phyloP scores from a whole-genome alignment of 2,329 filamentous ascomycete genomes.

The Iodosphaeria phyllophila region DNA sequence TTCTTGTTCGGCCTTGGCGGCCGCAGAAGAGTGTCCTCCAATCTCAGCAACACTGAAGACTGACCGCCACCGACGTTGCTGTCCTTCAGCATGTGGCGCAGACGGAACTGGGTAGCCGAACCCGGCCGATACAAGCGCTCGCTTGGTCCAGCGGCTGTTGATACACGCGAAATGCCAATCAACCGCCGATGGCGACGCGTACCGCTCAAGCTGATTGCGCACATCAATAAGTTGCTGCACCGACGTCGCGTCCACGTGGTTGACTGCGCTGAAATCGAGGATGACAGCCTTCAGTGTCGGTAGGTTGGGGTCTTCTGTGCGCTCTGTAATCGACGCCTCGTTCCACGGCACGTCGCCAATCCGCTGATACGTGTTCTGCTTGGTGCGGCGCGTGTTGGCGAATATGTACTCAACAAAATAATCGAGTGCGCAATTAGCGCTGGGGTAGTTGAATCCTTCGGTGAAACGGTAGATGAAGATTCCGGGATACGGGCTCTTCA shows the following conservation, averaged over 20 bases:
- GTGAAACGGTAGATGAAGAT: conserved; percentile 92
- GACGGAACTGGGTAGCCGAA: conserved; percentile 66
- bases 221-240: conserved; percentile 87
- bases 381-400: conserved; percentile 56
- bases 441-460: conserved; percentile 93
- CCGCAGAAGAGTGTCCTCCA: conserved; percentile 51
- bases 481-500: conserved; percentile 74
- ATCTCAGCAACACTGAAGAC: conserved; percentile 88
- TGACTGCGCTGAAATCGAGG: conserved; percentile 82
- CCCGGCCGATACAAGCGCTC: conserved; percentile 67
- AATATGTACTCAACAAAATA: conserved; percentile 53
- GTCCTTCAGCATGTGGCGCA: conserved; percentile 25
- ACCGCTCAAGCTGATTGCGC: conserved; percentile 79
- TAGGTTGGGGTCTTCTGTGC: conserved; percentile 25
- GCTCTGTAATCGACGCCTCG: conserved; percentile 54
- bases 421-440: conserved; percentile 76
- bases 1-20: conserved; percentile 44
- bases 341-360: conserved; percentile 85
- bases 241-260: conserved; percentile 85
- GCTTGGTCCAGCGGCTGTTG: conserved; percentile 88
- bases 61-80: conserved; percentile 66
- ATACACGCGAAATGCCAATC: conserved; percentile 96
- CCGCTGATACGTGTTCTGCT: conserved; percentile 41
- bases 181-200: conserved; percentile 61
- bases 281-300: conserved; percentile 77